Conservation (phyloP, 2,329 filamentous ascomycete species). For the Talaromyces sp. region DNA sequence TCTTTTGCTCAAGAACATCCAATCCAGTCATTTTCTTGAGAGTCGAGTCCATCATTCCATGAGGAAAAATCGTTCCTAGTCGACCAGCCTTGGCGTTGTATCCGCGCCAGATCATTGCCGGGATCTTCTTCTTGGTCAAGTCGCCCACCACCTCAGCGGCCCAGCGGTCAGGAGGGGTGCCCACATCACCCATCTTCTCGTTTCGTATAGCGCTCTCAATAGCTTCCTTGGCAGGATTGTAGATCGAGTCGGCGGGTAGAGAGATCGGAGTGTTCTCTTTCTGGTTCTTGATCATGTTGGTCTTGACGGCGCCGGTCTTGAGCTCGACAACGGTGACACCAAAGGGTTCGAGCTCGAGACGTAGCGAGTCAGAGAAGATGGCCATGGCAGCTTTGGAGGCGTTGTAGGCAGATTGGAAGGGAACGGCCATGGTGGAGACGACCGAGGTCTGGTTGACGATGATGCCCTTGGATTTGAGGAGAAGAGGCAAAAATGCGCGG, state of each 20-base stretch:
- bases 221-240: slow-evolving; percentile 8
- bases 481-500: slow-evolving; percentile 31
- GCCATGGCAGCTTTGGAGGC: slow-evolving; percentile 15
- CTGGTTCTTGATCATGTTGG: slow-evolving; percentile 15
- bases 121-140: slow-evolving; percentile 11
- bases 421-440: slow-evolving; percentile 12
- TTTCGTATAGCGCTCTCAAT: slow-evolving; percentile 9
- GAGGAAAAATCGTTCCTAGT: slow-evolving; percentile 13
- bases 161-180: slow-evolving; percentile 12
- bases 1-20: slow-evolving; percentile 12
- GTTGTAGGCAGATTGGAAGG: slow-evolving; percentile 11
- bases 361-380: slow-evolving; percentile 11
- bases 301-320: slow-evolving; percentile 12
- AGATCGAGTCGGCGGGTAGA: slow-evolving; percentile 2
- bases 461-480: slow-evolving; percentile 22
- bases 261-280: slow-evolving; percentile 3
- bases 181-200: slow-evolving; percentile 5
- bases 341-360: slow-evolving; percentile 12
- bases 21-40: slow-evolving; percentile 15
- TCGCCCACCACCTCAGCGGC: slow-evolving; percentile 10
- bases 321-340: slow-evolving; percentile 9
- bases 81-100: slow-evolving; percentile 6
- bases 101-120: slow-evolving; percentile 14
- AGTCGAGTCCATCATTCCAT: slow-evolving; percentile 10
- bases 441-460: slow-evolving; percentile 15